phyloP scores from a whole-genome alignment of 2,329 filamentous ascomycete genomes.

The Pezicula carpinea region DNA sequence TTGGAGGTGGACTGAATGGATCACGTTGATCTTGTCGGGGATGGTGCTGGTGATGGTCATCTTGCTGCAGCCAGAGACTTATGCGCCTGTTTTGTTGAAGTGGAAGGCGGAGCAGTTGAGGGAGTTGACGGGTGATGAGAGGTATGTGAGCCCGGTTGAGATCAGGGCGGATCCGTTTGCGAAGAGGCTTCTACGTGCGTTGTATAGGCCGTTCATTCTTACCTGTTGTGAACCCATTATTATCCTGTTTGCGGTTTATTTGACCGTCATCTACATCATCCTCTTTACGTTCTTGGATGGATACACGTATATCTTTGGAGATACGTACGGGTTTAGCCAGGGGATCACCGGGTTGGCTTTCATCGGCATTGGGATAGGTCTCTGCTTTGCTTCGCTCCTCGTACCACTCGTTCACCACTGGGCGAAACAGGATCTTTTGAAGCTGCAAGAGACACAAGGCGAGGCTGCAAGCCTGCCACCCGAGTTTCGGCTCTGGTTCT shows the following conservation, averaged over 20 bases:
- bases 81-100: slow-evolving; percentile 24
- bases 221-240: slow-evolving; percentile 26
- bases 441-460: slow-evolving; percentile 4
- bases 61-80: slow-evolving; percentile 28
- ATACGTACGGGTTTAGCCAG: slow-evolving; percentile 34
- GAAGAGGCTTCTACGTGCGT: slow-evolving; percentile 1
- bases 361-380: slow-evolving; percentile 36
- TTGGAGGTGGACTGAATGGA: slow-evolving; percentile 35
- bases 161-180: slow-evolving; percentile 18
- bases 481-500: slow-evolving; percentile 36
- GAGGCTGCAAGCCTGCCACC: slow-evolving; percentile 22
- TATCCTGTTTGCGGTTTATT: slow-evolving; percentile 38
- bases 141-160: slow-evolving; percentile 20
- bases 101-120: slow-evolving; percentile 25
- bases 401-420: slow-evolving; percentile 31
- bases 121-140: slow-evolving; percentile 20
- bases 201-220: slow-evolving; percentile 14
- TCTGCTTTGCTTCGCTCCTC: slow-evolving; percentile 28
- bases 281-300: slow-evolving; percentile 46
- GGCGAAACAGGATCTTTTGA: slow-evolving; percentile 13
- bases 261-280: slow-evolving; percentile 44
- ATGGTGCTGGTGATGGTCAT: slow-evolving; percentile 14
- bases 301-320: slow-evolving; percentile 41
- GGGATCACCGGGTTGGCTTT: slow-evolving; percentile 38
- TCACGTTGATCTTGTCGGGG: slow-evolving; percentile 25